Conservation (phyloP, 176 grass and related monocot genomes). For the Oryza glumipatula region DNA sequence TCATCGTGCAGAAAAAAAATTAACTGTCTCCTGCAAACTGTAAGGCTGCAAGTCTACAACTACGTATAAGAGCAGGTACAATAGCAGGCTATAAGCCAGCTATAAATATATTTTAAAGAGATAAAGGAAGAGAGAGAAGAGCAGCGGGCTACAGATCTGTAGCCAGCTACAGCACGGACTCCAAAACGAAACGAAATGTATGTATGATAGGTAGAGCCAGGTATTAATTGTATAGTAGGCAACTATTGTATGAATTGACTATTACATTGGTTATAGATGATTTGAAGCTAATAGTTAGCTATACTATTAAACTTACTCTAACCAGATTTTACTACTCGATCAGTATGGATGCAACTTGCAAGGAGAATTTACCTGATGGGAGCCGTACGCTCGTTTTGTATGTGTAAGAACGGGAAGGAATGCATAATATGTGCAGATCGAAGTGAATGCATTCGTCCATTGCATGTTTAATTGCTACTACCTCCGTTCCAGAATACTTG, state of each 20-base stretch:
- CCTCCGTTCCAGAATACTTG: too few species aligned
- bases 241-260: too few species aligned
- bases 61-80: not conserved
- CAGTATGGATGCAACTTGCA: not conserved
- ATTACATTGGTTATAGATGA: too few species aligned
- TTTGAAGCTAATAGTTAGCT: too few species aligned
- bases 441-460: not conserved
- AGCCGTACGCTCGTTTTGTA: not conserved
- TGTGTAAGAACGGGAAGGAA: not conserved
- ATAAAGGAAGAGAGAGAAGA: too few species aligned
- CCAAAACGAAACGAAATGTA: accelerated
- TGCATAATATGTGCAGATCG: not conserved
- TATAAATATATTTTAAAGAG: too few species aligned
- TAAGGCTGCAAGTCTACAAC: not conserved
- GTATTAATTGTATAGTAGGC: too few species aligned
- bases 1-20: not conserved
- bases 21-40: not conserved
- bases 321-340: not conserved
- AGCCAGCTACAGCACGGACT: too few species aligned
- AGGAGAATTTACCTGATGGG: not conserved
- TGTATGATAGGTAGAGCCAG: too few species aligned
- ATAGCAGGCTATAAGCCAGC: too few species aligned
- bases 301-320: not conserved
- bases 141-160: too few species aligned
- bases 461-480: not conserved